Conservation (phyloP, 495 filamentous ascomycete genomes). For the Penicillium verhagenii region DNA sequence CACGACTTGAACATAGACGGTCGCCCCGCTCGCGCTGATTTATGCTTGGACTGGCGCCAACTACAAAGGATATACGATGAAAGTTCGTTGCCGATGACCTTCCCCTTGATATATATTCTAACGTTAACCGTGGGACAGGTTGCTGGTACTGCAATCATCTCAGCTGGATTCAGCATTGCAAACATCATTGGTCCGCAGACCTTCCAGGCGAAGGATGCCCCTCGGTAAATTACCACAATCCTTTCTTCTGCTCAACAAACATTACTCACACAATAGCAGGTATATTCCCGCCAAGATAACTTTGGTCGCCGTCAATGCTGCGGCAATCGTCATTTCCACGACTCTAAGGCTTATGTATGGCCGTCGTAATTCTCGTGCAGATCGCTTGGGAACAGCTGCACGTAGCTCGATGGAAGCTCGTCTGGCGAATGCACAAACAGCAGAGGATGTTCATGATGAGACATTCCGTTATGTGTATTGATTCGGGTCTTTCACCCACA, state of each 20-base stretch:
- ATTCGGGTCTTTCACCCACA: too few species aligned
- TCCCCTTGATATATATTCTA: background rate
- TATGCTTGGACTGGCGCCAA: conserved; percentile 51
- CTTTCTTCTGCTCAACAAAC: background rate
- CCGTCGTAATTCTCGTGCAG: conserved; percentile 18
- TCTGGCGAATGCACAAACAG: conserved; percentile 2
- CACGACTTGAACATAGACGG: conserved; percentile 23
- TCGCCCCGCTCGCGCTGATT: conserved; percentile 39
- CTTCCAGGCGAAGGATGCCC: conserved; percentile 50
- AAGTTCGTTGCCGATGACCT: conserved; percentile 22
- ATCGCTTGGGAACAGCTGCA: conserved; percentile 20
- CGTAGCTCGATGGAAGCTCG: conserved; percentile 17
- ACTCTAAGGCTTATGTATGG: conserved; percentile 42
- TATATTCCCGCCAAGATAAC: conserved; percentile 60
- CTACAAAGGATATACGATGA: conserved; percentile 46
- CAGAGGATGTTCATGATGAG: conserved; percentile 16
- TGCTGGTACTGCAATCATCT: conserved; percentile 34
- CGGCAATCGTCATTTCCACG: conserved; percentile 38
- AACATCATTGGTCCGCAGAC: conserved; percentile 62
- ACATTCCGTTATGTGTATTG: conserved; percentile 32
- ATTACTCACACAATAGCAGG: conserved; percentile 5
- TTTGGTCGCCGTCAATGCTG: conserved; percentile 47
- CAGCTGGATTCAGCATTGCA: conserved; percentile 49
- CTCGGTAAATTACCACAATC: conserved; percentile 24
- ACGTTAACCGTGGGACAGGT: conserved; percentile 14